Conservation (phyloP, 768 basidiomycete species). For the Cystobasidium ongulense region DNA sequence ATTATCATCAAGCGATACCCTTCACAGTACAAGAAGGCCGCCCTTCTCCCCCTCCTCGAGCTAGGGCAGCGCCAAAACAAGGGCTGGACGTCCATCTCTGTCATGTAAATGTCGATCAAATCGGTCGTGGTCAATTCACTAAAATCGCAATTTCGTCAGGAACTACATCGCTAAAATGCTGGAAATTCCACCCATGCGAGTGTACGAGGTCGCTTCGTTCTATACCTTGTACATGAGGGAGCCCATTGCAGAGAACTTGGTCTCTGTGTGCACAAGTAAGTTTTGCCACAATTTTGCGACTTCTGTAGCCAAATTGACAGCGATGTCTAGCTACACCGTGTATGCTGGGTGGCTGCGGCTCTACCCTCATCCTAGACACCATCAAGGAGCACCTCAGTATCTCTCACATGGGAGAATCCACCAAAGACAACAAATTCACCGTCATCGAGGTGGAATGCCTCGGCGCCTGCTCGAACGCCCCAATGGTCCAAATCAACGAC, state of each 20-base stretch:
- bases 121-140: too few relatives aligned
- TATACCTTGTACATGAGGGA: constrained; percentile 99
- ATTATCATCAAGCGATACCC: constrained; percentile 91
- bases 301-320: background rate
- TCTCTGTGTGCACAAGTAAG: constrained; percentile 78
- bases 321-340: constrained; percentile 89
- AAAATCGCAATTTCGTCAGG: background rate
- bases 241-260: constrained; percentile 85
- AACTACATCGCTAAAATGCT: constrained; percentile 91
- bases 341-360: constrained; percentile 70
- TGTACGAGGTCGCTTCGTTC: constrained; percentile 98
- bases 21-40: constrained; percentile 81
- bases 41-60: constrained; percentile 91
- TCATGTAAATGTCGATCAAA: constrained; percentile 54
- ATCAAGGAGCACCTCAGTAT: constrained; percentile 68
- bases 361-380: constrained; percentile 78
- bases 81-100: constrained; percentile 94
- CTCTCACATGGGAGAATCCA: constrained; percentile 62
- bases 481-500: constrained; percentile 91
- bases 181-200: constrained; percentile 94
- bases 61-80: constrained; percentile 96
- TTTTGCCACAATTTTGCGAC: too few relatives aligned
- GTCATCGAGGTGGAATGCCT: constrained; percentile 97
- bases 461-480: constrained; percentile 95
- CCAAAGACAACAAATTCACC: constrained; percentile 90